phyloP scores from a whole-genome alignment of 192 early-diverging fungal genomes.

The Coemansia guatemalensis region DNA sequence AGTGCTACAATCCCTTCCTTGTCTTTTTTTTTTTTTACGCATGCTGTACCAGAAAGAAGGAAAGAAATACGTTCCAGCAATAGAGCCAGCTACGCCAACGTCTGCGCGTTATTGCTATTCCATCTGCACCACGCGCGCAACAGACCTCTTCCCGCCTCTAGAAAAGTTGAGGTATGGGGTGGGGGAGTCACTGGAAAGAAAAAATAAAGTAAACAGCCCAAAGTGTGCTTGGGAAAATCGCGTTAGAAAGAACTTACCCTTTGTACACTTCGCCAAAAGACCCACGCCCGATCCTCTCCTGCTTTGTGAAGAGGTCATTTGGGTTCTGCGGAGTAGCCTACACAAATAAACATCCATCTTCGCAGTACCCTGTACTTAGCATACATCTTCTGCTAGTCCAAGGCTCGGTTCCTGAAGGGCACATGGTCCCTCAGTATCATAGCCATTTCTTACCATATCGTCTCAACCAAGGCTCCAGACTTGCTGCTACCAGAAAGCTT shows the following conservation, averaged over 20 bases:
- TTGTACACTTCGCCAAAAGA: constrained; percentile 84
- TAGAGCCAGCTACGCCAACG: neutral
- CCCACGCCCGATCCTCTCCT: constrained; percentile 57
- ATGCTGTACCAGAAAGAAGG: neutral
- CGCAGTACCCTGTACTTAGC: neutral
- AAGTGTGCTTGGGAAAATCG: neutral
- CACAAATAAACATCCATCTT: constrained; percentile 5
- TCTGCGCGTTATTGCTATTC: neutral
- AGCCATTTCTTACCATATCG: neutral
- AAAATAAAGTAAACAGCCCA: neutral
- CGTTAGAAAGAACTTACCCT: constrained; percentile 58
- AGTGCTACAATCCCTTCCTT: constrained; percentile 5
- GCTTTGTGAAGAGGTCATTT: constrained; percentile 57
- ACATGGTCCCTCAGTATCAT: neutral
- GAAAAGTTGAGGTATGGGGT: neutral
- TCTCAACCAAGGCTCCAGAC: neutral
- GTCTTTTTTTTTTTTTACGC: neutral
- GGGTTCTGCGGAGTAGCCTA: constrained; percentile 45
- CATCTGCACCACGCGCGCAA: neutral
- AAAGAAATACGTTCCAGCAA: neutral
- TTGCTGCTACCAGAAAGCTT: no score
- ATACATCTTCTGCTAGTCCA: neutral
- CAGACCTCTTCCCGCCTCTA: neutral
- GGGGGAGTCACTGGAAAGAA: constrained; percentile 7
- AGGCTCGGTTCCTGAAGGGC: neutral